Base-by-base conservation (phyloP, 2,329 filamentous ascomycete genomes). In the Diplodia intermedia region DNA sequence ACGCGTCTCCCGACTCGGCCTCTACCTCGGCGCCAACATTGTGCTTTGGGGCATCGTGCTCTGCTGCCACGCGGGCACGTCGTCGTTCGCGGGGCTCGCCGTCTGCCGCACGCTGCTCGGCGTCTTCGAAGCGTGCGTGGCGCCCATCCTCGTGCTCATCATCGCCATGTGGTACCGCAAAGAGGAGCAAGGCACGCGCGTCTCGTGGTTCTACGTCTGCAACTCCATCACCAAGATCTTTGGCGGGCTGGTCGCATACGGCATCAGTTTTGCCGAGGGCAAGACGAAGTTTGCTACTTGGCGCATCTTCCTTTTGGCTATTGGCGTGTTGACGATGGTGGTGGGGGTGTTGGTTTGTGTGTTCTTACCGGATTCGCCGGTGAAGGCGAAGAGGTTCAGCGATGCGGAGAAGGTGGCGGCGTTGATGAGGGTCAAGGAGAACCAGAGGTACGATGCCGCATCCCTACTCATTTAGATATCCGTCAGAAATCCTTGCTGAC, bases 81-180 rank as follows among this genome's bases (percentile, higher is more conserved):
- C 71, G 54, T 55, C 70, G 40, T 50, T 76, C 70, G 66, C 72
- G 69, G n/a, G 69, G 67, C 11, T 67, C 72, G 12, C 56, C 90
- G n/a, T 78, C 82, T 0, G 85, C 90, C 66, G 66, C 2, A 84
- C 90, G 6, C 89, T 87, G 0, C 78, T 92, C 8, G 66, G 66
- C 38, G 38, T 67, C 49, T 33, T 83, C 92, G 7, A 90, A 89
- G 62, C 85, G 89, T 65, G 91, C 91, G 72, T 90, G 91, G 76
- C 85, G 89, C 0, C 76, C 15, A 74, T 75, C 7, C 76, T 80
- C 49, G 77, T 79, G 18, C 73, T 83, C 1, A 86, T 89, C 60
- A 86, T 86, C 79, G 83, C 76, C 63, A 88, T 88, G 85, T 89
- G 87, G 87, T 89, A 86, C 80, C 82, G 85, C 50, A 81, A 86